These are phyloP conservation scores for Chytriomyces hyalinus DNA, from an alignment of 192 early-diverging fungal genomes.

Conservation along the genomic window DNA sequence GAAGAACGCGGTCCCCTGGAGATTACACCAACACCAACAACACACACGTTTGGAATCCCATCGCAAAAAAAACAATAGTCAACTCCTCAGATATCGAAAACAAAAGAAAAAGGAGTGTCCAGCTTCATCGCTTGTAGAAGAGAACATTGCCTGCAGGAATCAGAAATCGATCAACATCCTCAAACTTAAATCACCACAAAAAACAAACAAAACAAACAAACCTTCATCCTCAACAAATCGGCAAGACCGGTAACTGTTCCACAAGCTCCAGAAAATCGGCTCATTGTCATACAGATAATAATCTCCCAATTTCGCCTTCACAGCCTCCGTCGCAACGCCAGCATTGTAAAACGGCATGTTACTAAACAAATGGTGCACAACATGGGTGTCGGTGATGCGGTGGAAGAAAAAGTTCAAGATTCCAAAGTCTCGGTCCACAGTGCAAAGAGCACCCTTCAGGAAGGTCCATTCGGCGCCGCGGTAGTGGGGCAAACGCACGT, in stretches of 20 bases:
- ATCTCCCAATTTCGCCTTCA: constrained; percentile 81
- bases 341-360: constrained; percentile 98
- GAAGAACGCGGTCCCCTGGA: neutral
- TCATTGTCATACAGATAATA: constrained; percentile 81
- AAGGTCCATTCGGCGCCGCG: constrained; percentile 85
- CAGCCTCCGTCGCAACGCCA: constrained; percentile 78
- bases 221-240: constrained; percentile 93
- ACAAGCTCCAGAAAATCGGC: constrained; percentile 70
- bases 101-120: neutral
- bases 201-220: constrained; percentile 47
- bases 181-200: too few species aligned
- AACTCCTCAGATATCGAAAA: too few species aligned
- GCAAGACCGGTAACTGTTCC: constrained; percentile 72
- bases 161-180: neutral
- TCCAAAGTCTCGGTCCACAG: constrained; percentile 91
- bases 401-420: constrained; percentile 81
- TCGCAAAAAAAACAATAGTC: too few species aligned
- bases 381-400: constrained; percentile 83
- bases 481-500: constrained; percentile 89
- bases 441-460: constrained; percentile 86
- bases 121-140: constrained; percentile 20
- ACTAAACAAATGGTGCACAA: constrained; percentile 94
- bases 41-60: neutral
- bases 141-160: neutral
- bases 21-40: neutral